phyloP scores from a whole-genome alignment of 1,284 basidiomycete genomes.

The Athelia sp. region DNA sequence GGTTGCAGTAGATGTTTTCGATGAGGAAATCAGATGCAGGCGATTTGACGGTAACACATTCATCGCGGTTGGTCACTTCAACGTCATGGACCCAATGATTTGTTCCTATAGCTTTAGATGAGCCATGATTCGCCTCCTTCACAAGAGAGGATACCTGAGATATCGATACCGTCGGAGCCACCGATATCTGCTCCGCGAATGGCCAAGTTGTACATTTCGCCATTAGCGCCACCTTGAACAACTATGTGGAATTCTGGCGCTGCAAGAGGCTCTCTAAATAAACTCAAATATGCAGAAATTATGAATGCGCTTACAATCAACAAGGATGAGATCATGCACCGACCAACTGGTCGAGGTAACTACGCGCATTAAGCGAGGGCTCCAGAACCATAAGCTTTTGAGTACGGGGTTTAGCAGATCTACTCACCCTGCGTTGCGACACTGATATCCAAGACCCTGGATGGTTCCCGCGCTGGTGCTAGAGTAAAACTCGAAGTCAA shows the following conservation, averaged over 20 bases:
- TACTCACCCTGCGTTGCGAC: slow-evolving; percentile 26
- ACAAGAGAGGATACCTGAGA: slow-evolving; percentile 16
- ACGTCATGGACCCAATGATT: slow-evolving; percentile 33
- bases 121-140: background rate
- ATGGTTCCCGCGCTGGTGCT: slow-evolving; percentile 29
- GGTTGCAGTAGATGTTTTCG: slow-evolving; percentile 34
- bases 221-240: slow-evolving; percentile 25
- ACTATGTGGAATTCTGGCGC: slow-evolving; percentile 33
- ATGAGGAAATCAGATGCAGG: slow-evolving; percentile 28
- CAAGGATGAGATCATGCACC: slow-evolving; percentile 30
- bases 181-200: slow-evolving; percentile 31
- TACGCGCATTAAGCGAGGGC: slow-evolving; percentile 29
- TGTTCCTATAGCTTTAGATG: slow-evolving; percentile 9
- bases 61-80: slow-evolving; percentile 32
- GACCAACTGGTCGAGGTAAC: slow-evolving; percentile 27
- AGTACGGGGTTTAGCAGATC: background rate
- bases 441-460: slow-evolving; percentile 27
- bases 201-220: slow-evolving; percentile 31
- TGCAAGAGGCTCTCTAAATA: slow-evolving; percentile 2
- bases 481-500: slow-evolving; percentile 32
- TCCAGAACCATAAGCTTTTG: background rate
- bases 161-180: slow-evolving; percentile 30
- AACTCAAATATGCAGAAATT: background rate
- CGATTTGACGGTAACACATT: slow-evolving; percentile 32
- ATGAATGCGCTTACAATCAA: slow-evolving; percentile 21